Evolutionary conservation across 345 rosid species (phyloP).

Genomic region (Rhodomyrtus tomentosa): DNA sequence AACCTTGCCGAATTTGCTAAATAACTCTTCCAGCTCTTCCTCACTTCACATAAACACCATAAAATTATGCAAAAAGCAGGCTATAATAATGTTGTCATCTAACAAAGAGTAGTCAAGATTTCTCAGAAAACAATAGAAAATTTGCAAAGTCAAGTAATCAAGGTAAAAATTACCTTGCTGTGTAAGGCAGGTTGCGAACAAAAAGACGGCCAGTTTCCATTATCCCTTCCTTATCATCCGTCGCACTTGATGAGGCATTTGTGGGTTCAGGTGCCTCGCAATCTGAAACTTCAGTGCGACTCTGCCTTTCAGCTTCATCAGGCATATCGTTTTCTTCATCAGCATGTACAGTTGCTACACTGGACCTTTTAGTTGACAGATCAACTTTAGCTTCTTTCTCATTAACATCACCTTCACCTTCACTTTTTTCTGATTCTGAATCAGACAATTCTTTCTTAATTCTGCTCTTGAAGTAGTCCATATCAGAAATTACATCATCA

Average conservation of each 20-base stretch:
- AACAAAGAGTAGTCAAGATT: background rate
- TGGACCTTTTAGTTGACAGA: slow-evolving; percentile 8
- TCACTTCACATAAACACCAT: slow-evolving; percentile 30
- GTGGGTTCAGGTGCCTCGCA: slow-evolving; percentile 22
- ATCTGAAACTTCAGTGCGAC: slow-evolving; percentile 18
- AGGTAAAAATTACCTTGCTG: slow-evolving; percentile 40
- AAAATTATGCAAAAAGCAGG: background rate
- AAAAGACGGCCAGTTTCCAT: slow-evolving; percentile 61
- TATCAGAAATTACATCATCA: slow-evolving; percentile 53
- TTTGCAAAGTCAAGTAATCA: background rate
- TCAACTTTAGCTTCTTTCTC: slow-evolving; percentile 3
- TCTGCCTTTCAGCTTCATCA: slow-evolving; percentile 18
- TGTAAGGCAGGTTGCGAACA: slow-evolving; percentile 73
- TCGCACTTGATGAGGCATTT: slow-evolving; percentile 12
- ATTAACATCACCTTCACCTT: slow-evolving; percentile 12
- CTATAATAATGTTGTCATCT: background rate
- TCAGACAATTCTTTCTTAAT: slow-evolving; percentile 63
- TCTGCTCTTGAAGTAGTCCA: slow-evolving; percentile 89
- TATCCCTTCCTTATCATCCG: slow-evolving; percentile 27
- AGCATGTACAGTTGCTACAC: slow-evolving; percentile 1
- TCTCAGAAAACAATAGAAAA: background rate
- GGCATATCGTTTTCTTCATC: slow-evolving; percentile 8
- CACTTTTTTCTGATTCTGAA: slow-evolving; percentile 60
- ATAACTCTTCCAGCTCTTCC: slow-evolving; percentile 80
- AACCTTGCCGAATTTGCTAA: slow-evolving; percentile 48